Evolutionary conservation across 345 rosid genomes (phyloP).

Genomic region (Zanthoxylum bungeanum): DNA sequence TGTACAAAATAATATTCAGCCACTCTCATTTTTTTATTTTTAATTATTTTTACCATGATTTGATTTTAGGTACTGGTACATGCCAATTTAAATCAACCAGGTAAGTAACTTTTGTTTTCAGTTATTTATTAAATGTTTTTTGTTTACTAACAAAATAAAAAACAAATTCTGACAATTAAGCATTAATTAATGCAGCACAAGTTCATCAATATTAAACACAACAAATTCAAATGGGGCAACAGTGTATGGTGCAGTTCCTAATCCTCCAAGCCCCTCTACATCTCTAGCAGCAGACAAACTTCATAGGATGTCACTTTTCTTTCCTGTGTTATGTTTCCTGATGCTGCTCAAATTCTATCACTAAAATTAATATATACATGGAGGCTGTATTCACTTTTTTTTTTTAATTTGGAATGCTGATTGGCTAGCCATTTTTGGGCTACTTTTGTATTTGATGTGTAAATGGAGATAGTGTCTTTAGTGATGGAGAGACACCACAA

Average conservation of each 20-base stretch:
- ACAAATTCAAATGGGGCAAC: constrained; percentile 63
- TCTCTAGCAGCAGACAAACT: constrained; percentile 24
- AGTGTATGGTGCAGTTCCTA: constrained; percentile 55
- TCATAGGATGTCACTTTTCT: neutral
- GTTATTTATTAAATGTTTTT: neutral
- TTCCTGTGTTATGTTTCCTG: neutral
- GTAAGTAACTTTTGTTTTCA: constrained; percentile 17
- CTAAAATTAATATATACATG: neutral
- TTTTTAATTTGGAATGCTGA: neutral
- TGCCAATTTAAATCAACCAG: constrained; percentile 64
- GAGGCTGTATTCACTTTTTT: neutral
- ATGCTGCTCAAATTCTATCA: constrained; percentile 1
- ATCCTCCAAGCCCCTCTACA: constrained; percentile 35
- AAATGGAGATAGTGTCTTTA: neutral
- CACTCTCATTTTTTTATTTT: neutral
- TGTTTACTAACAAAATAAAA: neutral
- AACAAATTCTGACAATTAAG: constrained; percentile 1
- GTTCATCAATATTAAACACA: constrained; percentile 59
- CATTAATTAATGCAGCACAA: constrained; percentile 43
- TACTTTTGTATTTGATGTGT: neutral
- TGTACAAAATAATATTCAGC: too few relatives aligned
- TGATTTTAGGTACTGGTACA: constrained; percentile 53
- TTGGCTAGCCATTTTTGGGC: neutral
- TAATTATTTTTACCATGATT: neutral
- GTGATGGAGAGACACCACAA: neutral